Evolutionary conservation across 2,329 filamentous ascomycete species (phyloP).

Genomic region (Shiraia bambusicola): DNA sequence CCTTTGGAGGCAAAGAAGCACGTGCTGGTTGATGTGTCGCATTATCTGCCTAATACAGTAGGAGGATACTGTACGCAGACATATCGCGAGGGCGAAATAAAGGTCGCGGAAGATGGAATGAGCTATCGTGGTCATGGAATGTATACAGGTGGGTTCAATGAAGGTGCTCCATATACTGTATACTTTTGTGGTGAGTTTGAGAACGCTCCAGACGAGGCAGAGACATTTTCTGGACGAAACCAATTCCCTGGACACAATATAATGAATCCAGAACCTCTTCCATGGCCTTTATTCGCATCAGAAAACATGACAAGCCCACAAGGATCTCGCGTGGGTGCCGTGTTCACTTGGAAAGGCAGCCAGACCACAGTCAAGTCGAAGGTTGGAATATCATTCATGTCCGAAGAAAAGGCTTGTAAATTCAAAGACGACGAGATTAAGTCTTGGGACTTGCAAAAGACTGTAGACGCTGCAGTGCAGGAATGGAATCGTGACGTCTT

Average conservation of each 20-base stretch:
- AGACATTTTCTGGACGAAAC: constrained; percentile 52
- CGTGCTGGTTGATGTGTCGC: constrained; percentile 50
- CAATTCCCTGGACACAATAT: constrained; percentile 26
- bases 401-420: constrained; percentile 49
- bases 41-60: constrained; percentile 33
- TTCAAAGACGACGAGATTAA: constrained; percentile 49
- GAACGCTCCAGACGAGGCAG: constrained; percentile 15
- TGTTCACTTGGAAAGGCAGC: constrained; percentile 49
- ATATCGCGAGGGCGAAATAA: constrained; percentile 25
- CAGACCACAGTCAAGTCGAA: constrained; percentile 48
- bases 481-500: constrained; percentile 55
- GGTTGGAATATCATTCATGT: constrained; percentile 54
- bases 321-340: constrained; percentile 51
- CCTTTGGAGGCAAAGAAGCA: constrained; percentile 46
- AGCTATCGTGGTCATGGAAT: constrained; percentile 30
- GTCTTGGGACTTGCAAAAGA: constrained; percentile 43
- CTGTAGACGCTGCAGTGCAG: constrained; percentile 41
- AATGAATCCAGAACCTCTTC: constrained; percentile 10
- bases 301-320: constrained; percentile 2
- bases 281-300: constrained; percentile 4
- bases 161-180: constrained; percentile 30
- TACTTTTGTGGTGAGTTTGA: constrained; percentile 37
- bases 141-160: constrained; percentile 35
- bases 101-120: constrained; percentile 20
- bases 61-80: constrained; percentile 25